Evolutionary conservation across 2,329 filamentous ascomycete species (phyloP), one percentile per base, ranked within the genome.

Genomic region (Exserohilum rostratum): DNA sequence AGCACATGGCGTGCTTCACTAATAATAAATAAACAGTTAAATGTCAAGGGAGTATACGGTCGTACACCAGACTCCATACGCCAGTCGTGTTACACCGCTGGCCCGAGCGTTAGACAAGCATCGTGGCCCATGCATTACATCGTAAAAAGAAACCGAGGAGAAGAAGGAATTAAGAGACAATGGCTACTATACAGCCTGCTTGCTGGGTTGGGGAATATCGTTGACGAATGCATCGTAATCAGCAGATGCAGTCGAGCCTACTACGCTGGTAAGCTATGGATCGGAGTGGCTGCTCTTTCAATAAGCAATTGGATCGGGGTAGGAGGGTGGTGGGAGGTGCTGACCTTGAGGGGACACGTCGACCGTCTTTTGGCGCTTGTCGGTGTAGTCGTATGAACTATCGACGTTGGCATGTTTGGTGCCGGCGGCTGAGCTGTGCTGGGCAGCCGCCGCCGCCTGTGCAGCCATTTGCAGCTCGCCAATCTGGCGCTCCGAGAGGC

Each of bases 401-500:
- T 72, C 70, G 25, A 66, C 64, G 43, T 65, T 70, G 11, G 66
- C 53, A 55, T 76, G 73, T 51, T 76, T 76, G 46, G 59, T 70
- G 30, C 61, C 57, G 27, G 68, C 57, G 22, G 68, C 61, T 27
- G 69, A 58, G 40, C 69, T 68, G 25, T 73, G 69, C 53, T 74
- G 69, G 6, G 69, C 71, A 4, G 68, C 69, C 4, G 69, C 69
- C 2, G 71, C 71, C 10, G 71, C 71, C 62, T 73, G 71, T 3
- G 72, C 72, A 6, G 72, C 72, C 70, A 74, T 74, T 51, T 74
- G 71, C 25, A 55, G 31, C 20, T 55, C 53, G 35, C 53, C 72
- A 58, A 75, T 75, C 46, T 75, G 71, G 25, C 67, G 67, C 53
- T 74, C 72, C 1, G 72, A 75, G 6, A 75, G 63, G 12, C 71